These are phyloP conservation scores for Pseudotulostoma volvatum DNA, from an alignment of 495 filamentous ascomycete genomes.

Conservation along the genomic window DNA sequence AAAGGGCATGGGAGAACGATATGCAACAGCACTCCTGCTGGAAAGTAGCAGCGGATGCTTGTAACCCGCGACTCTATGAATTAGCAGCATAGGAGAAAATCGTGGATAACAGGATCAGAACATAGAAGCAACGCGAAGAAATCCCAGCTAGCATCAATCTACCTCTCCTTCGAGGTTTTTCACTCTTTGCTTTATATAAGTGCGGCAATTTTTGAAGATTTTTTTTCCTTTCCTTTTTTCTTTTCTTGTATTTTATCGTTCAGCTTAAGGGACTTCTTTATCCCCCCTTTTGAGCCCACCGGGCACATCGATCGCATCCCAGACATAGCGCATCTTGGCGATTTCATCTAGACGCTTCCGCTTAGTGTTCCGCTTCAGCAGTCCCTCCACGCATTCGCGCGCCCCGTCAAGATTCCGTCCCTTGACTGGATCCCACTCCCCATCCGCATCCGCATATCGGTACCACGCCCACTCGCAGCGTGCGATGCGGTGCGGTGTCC, in stretches of 20 bases:
- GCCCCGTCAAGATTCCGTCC: constrained; percentile 53
- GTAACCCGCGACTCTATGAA: too few species aligned
- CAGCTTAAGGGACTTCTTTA: constrained; percentile 42
- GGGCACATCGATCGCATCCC: constrained; percentile 50
- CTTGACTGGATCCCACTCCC: constrained; percentile 46
- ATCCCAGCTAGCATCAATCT: too few species aligned
- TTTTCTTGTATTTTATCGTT: too few species aligned
- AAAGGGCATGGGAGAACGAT: too few species aligned
- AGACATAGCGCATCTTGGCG: constrained; percentile 58
- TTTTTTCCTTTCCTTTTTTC: neutral
- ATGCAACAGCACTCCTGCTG: too few species aligned
- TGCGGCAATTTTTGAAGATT: too few species aligned
- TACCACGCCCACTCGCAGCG: constrained; percentile 90
- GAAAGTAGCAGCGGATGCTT: too few species aligned
- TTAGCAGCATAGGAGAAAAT: too few species aligned
- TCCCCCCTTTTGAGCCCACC: constrained; percentile 54
- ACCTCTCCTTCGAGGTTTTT: too few species aligned
- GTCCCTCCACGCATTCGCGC: constrained; percentile 59
- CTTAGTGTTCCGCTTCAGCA: constrained; percentile 63
- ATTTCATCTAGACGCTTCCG: constrained; percentile 60
- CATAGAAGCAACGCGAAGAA: too few species aligned
- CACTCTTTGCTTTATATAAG: too few species aligned
- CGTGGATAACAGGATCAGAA: too few species aligned
- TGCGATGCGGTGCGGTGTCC: constrained; percentile 85
- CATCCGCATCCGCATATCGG: constrained; percentile 58